Evolutionary conservation across 768 basidiomycete species (phyloP).

Genomic region (Pisolithus tinctorius): DNA sequence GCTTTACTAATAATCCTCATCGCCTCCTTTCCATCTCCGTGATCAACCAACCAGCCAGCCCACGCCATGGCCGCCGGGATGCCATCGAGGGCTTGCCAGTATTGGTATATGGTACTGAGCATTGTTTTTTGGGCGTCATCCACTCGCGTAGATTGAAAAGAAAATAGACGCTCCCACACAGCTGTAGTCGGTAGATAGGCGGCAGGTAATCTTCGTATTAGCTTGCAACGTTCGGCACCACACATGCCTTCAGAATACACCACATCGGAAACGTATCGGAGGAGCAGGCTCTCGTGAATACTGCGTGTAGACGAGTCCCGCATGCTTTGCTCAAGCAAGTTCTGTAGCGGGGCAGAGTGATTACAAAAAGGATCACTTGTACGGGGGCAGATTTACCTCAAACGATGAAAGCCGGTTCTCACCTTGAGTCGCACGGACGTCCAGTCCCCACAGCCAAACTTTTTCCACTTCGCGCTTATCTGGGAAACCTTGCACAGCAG

Average conservation of each 20-base stretch:
- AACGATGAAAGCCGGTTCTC: conserved; percentile 19
- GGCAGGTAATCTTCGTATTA: conserved; percentile 35
- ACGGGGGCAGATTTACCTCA: conserved; percentile 24
- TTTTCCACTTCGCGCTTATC: conserved; percentile 24
- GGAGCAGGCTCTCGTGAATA: conserved; percentile 43
- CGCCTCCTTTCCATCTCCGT: conserved; percentile 36
- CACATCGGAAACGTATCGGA: conserved; percentile 36
- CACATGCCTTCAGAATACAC: conserved; percentile 16
- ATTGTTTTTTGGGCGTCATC: conserved; percentile 12
- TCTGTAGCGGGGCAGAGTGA: conserved; percentile 23
- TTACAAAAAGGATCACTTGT: conserved; percentile 1
- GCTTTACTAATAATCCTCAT: conserved; percentile 30
- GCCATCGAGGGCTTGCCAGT: conserved; percentile 36
- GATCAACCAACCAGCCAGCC: conserved; percentile 41
- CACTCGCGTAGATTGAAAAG: conserved; percentile 17
- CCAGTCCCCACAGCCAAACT: conserved; percentile 54
- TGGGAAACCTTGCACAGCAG: conserved; percentile 19
- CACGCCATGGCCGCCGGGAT: conserved; percentile 36
- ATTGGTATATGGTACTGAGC: conserved; percentile 29
- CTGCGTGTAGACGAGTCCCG: conserved; percentile 29
- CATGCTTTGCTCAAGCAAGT: conserved; percentile 42
- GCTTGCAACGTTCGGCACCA: conserved; percentile 13
- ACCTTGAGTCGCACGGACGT: conserved; percentile 10
- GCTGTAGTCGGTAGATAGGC: conserved; percentile 36
- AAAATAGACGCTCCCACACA: conserved; percentile 41